Evolutionary conservation across 2,329 filamentous ascomycete species (phyloP).

Genomic region (Ophiobolus disseminans): DNA sequence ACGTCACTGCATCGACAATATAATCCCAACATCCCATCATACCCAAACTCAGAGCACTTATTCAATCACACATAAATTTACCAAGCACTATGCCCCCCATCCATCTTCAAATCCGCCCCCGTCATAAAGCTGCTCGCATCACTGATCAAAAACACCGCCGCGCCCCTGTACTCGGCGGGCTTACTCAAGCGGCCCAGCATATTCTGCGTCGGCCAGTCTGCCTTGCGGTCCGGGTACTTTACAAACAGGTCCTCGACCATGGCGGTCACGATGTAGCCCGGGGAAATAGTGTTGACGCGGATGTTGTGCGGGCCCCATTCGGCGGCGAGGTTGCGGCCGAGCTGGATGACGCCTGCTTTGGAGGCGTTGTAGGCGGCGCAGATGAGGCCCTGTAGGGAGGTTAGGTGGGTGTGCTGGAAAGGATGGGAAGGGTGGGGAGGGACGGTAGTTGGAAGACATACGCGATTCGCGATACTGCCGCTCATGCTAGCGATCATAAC

Average conservation of each 20-base stretch:
- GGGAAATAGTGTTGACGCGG: slow-evolving; percentile 80
- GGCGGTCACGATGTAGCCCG: slow-evolving; percentile 79
- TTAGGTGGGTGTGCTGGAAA: slow-evolving; percentile 15
- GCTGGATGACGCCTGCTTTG: slow-evolving; percentile 76
- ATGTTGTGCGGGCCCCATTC: slow-evolving; percentile 79
- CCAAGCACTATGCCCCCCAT: slow-evolving; percentile 50
- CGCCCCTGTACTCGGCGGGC: slow-evolving; percentile 48
- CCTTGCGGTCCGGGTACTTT: slow-evolving; percentile 69
- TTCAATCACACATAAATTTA: too few species aligned
- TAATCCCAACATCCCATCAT: too few species aligned
- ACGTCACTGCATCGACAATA: too few species aligned
- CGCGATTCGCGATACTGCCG: slow-evolving; percentile 67
- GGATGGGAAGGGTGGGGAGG: too few species aligned
- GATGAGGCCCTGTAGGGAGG: slow-evolving; percentile 62
- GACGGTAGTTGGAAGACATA: too few species aligned
- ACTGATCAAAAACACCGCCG: slow-evolving; percentile 49
- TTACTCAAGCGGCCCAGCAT: slow-evolving; percentile 67
- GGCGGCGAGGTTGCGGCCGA: slow-evolving; percentile 71
- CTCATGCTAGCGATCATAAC: slow-evolving; percentile 70
- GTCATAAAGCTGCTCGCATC: slow-evolving; percentile 53
- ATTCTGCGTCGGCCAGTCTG: slow-evolving; percentile 82
- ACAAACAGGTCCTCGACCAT: slow-evolving; percentile 86
- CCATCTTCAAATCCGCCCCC: slow-evolving; percentile 48
- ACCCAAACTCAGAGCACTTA: too few species aligned
- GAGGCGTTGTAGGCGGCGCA: slow-evolving; percentile 77